Evolutionary conservation across 2,329 filamentous ascomycete genomes (phyloP).

Genomic region (Venturia pyrina): DNA sequence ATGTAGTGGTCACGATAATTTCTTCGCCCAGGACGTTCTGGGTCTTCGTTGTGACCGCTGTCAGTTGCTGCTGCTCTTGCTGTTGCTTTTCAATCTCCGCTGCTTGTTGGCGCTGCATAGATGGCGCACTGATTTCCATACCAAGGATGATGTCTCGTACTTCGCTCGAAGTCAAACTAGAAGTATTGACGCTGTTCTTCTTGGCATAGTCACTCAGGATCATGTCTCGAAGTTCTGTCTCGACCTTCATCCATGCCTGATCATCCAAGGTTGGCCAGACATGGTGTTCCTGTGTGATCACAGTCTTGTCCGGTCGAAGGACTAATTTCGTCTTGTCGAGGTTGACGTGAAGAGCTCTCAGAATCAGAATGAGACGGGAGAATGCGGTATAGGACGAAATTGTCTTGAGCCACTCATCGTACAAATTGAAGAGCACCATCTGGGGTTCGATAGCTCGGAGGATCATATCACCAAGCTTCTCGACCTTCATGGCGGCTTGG

Average conservation of each 20-base stretch:
- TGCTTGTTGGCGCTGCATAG: conserved; percentile 95
- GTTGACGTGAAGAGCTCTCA: conserved; percentile 93
- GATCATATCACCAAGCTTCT: conserved; percentile 99
- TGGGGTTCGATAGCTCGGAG: conserved; percentile 95
- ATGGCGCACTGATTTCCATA: conserved; percentile 98
- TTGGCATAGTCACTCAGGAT: conserved; percentile 98
- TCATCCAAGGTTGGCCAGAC: conserved; percentile 94
- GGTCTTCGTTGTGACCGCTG: conserved; percentile 94
- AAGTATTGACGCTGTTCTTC: conserved; percentile 99
- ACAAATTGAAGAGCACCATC: conserved; percentile 98
- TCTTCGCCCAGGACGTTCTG: conserved; percentile 96
- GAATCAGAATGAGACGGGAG: conserved; percentile 84
- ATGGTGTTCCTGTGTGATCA: conserved; percentile 97
- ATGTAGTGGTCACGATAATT: conserved; percentile 96
- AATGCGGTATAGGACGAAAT: conserved; percentile 98
- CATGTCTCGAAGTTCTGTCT: conserved; percentile 86
- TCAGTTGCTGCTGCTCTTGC: conserved; percentile 91
- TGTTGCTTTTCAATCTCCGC: conserved; percentile 99
- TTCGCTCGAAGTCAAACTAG: conserved; percentile 91
- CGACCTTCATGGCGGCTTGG: conserved; percentile 99
- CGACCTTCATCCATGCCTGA: conserved; percentile 99
- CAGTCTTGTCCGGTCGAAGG: conserved; percentile 89
- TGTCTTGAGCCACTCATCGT: conserved; percentile 97
- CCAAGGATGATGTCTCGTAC: conserved; percentile 96
- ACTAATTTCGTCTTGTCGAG: conserved; percentile 97